Evolutionary conservation across 345 rosid species (phyloP).

Genomic region (Rhodomyrtus tomentosa): DNA sequence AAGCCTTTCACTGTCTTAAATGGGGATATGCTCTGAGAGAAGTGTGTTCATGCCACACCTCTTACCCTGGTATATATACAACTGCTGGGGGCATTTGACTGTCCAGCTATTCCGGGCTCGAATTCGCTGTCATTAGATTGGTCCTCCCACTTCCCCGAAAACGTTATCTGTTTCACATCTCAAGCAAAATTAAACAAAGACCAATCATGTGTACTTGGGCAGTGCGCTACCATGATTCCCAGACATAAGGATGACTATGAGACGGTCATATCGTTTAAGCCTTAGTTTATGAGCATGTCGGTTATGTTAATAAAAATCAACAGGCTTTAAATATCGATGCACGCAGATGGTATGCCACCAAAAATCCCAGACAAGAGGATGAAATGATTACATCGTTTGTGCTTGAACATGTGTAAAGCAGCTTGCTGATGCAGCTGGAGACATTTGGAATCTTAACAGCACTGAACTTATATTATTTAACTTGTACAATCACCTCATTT

Average conservation of each 20-base stretch:
- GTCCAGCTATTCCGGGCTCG: not conserved
- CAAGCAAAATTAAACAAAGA: not conserved
- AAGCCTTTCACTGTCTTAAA: not conserved
- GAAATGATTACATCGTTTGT: not conserved
- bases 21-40: not conserved
- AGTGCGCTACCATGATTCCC: not conserved
- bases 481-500: not conserved
- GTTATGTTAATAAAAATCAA: not conserved
- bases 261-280: not conserved
- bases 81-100: not conserved
- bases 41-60: not conserved
- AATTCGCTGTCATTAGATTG: slow-evolving; percentile 1
- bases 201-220: not conserved
- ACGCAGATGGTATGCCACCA: not conserved
- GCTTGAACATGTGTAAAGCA: not conserved
- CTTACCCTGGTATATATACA: not conserved
- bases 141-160: not conserved
- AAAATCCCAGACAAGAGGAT: not conserved
- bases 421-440: not conserved
- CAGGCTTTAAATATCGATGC: not conserved
- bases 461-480: not conserved
- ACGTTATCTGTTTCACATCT: not conserved
- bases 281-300: not conserved
- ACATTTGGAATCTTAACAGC: not conserved
- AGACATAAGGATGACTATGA: not conserved